Evolutionary conservation across 371 early-diverging fungal genomes (phyloP).

Genomic region (Blastocladiella emersonii): DNA sequence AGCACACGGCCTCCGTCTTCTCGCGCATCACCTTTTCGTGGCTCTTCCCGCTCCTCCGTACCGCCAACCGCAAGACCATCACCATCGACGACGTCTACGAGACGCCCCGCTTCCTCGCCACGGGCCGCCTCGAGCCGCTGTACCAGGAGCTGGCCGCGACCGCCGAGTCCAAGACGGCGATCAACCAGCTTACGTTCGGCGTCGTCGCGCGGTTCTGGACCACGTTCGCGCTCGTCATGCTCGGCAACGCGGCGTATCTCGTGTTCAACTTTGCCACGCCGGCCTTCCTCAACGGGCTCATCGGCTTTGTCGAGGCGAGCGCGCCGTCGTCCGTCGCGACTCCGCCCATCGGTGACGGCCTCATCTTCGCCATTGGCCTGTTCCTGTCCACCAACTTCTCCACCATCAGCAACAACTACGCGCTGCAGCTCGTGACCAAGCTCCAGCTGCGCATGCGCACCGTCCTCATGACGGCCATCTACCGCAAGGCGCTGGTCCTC

Average conservation of each 20-base stretch:
- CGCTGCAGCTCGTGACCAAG: neutral
- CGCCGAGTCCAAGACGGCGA: neutral
- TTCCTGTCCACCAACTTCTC: neutral
- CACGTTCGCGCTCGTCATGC: neutral
- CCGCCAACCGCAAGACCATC: neutral
- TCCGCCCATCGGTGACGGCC: neutral
- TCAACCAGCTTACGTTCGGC: neutral
- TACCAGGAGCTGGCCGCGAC: neutral
- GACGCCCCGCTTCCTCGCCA: neutral
- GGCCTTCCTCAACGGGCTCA: neutral
- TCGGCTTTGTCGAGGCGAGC: neutral
- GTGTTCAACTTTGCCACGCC: neutral
- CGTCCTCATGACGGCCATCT: slow-evolving; percentile 72
- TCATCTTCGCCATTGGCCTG: neutral
- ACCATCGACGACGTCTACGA: neutral
- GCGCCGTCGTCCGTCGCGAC: too few relatives aligned
- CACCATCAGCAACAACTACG: neutral
- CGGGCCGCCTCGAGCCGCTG: neutral
- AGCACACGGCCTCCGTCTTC: neutral
- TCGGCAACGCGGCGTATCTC: neutral
- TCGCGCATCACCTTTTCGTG: neutral
- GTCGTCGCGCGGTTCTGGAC: neutral
- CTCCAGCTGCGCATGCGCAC: slow-evolving; percentile 31
- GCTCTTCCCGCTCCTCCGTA: neutral
- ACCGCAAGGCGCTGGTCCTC: slow-evolving; percentile 66